phyloP scores from a whole-genome alignment of 441 rosid genomes.

The Bocquillonia castaneifolia region DNA sequence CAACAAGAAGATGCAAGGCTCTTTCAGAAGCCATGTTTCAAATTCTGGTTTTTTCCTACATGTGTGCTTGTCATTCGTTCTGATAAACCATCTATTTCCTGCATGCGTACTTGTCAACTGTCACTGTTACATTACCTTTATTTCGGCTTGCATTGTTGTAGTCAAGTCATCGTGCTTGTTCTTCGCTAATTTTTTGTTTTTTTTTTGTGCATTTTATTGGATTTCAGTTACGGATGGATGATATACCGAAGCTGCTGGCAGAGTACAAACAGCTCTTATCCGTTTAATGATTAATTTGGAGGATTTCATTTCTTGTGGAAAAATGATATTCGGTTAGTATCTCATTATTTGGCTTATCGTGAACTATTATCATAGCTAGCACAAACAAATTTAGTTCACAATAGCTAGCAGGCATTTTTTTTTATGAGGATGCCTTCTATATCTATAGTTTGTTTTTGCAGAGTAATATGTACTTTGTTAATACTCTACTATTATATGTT shows the following conservation, averaged over 20 bases:
- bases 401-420: too few species aligned
- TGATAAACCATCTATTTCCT: neutral
- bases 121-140: neutral
- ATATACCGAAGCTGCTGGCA: slow-evolving; percentile 66
- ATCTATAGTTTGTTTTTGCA: too few species aligned
- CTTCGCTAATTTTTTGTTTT: neutral
- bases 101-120: neutral
- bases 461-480: too few species aligned
- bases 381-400: neutral
- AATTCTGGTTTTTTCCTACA: neutral
- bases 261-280: slow-evolving; percentile 58
- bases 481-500: too few species aligned
- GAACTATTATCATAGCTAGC: neutral
- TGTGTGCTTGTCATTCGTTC: neutral
- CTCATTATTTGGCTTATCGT: neutral
- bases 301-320: neutral
- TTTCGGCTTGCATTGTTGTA: neutral
- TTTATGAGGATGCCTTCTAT: too few species aligned
- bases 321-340: neutral
- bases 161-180: neutral
- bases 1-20: neutral
- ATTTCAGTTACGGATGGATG: slow-evolving; percentile 74
- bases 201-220: slow-evolving; percentile 6
- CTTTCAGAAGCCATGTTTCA: neutral
- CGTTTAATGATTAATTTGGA: slow-evolving; percentile 28